These are phyloP conservation scores for Tetragonia tetragonoides DNA, from an alignment of 148 eudicot species.

Conservation along the genomic window DNA sequence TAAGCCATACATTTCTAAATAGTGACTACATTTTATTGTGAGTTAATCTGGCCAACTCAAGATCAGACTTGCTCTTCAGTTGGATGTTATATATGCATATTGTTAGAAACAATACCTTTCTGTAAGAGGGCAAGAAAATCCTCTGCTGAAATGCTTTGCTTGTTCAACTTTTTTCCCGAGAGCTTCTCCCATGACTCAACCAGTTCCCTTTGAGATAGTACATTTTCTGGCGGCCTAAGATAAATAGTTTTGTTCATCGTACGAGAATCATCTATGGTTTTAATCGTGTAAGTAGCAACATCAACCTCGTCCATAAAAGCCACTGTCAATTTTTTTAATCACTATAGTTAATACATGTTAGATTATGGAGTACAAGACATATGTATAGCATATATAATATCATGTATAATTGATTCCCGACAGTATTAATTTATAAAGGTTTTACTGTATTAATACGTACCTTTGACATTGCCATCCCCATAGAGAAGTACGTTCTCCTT, in stretches of 20 bases:
- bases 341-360: no score
- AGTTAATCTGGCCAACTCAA: no score
- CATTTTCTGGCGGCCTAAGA: slow-evolving; percentile 53
- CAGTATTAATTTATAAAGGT: no score
- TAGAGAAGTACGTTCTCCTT: slow-evolving; percentile 42
- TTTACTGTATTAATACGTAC: slow-evolving; percentile 25
- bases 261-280: slow-evolving; percentile 57
- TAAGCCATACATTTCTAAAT: no score
- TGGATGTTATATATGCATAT: no score
- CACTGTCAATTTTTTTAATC: slow-evolving; percentile 21
- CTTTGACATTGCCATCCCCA: slow-evolving; percentile 69
- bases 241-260: slow-evolving; percentile 54
- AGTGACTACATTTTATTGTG: no score
- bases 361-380: no score
- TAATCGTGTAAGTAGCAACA: slow-evolving; percentile 46
- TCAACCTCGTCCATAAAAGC: slow-evolving; percentile 52
- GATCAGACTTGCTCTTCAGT: no score
- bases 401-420: no score
- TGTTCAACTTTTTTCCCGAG: slow-evolving; percentile 35
- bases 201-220: slow-evolving; percentile 43
- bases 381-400: no score
- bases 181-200: slow-evolving; percentile 55
- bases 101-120: slow-evolving; percentile 36
- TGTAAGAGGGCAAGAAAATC: slow-evolving; percentile 42
- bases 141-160: slow-evolving; percentile 30